Conservation (phyloP, 768 basidiomycete species). For the Chlorophyllum brunneum region DNA sequence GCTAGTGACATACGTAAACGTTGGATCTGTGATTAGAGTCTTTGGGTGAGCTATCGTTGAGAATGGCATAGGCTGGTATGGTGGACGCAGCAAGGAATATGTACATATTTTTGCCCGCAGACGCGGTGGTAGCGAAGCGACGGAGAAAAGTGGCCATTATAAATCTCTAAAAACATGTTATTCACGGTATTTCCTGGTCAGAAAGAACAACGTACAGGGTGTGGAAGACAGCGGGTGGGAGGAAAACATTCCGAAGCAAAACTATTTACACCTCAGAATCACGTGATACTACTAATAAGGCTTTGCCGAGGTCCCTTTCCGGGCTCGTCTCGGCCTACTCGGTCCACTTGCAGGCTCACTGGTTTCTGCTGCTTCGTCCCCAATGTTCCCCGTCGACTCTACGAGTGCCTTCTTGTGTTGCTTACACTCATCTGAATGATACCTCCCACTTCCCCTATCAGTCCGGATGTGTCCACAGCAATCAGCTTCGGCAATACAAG, state of each 20-base stretch:
- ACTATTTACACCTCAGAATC: too few species aligned
- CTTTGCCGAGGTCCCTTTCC: too few species aligned
- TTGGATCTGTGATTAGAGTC: slow-evolving; percentile 9
- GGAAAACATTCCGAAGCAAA: too few species aligned
- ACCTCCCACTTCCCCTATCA: neutral
- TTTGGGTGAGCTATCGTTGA: slow-evolving; percentile 18
- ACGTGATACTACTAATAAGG: too few species aligned
- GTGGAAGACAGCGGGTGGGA: too few species aligned
- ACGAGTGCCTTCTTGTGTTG: neutral
- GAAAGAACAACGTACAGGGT: neutral
- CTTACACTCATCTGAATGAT: neutral
- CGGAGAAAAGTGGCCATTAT: slow-evolving; percentile 50
- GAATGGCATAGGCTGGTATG: slow-evolving; percentile 25
- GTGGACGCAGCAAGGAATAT: slow-evolving; percentile 28
- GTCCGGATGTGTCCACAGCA: neutral
- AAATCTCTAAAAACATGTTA: neutral
- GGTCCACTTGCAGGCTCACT: too few species aligned
- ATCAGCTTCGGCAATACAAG: neutral
- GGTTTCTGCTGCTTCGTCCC: too few species aligned
- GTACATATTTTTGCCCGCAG: slow-evolving; percentile 34
- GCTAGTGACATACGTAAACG: slow-evolving; percentile 12
- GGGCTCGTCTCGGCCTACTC: too few species aligned
- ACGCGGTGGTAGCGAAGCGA: slow-evolving; percentile 47
- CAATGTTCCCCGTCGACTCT: too few species aligned
- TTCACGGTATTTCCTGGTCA: neutral